Evolutionary conservation across 2,329 filamentous ascomycete species (phyloP), one percentile per base, ranked within the genome.

Genomic region (Rhinocladiella similis): DNA sequence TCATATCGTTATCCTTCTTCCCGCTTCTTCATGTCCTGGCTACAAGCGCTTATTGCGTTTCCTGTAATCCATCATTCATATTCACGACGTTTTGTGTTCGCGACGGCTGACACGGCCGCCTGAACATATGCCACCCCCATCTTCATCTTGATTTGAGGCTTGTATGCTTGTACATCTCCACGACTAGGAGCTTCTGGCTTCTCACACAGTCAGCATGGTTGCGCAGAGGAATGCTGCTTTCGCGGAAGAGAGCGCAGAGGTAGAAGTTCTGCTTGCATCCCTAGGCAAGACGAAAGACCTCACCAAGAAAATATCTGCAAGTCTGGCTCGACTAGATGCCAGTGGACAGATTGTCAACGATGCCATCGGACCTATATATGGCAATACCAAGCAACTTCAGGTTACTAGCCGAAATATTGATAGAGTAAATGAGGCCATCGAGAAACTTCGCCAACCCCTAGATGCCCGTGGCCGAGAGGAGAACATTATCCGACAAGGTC

Each of bases 271-370:
- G 20, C 83, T 82, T 63, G 83, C 84, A 54, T 85, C 85, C 64
- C 84, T 97, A 60, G 91, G 95, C 66, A 97, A 96, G 81, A 95
- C 95, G 65, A 88, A 91, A 58, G 85, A 91, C 69, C 82, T 97
- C 70, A 96, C 91, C 29, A 96, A 94, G 78, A 96, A 96, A 79
- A 97, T 99, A 54, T 89, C 96, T 73, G 88, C 89, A 25, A 96
- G 90, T 50, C 81, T 97, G 64, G 83, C 85, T 36, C 84, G 92
- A 54, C 80, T 99, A 33, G 91, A 97, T 67, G 85, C 87, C 36
- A 95, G 90, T 51, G 94, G 93, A 16, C 91, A 91, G 74, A 92
- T 89, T 58, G 91, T 97, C 18, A 88, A 91, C 67, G 90, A 96
- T 69, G 92, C 95, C 10, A 91, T 95, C 54, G 91, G 91, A 0